Evolutionary conservation across 2,329 filamentous ascomycete species (phyloP), one percentile per base, ranked within the genome.

Genomic region (Claviceps citrina): DNA sequence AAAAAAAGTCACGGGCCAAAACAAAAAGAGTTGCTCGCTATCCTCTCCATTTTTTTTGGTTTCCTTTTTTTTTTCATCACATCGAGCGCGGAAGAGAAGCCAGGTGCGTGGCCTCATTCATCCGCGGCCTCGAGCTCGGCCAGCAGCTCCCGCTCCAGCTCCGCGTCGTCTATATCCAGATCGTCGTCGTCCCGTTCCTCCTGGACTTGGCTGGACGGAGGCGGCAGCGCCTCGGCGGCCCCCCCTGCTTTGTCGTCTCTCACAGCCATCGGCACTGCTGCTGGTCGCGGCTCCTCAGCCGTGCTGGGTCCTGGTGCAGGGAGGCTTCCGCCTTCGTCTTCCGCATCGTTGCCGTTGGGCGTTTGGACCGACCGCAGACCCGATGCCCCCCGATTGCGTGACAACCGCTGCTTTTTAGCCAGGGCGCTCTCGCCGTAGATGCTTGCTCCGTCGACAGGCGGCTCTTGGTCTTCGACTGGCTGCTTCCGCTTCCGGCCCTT

Each of bases 111-210:
- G n/a, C 33, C 12, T 50, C 41, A 54, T 20, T 50, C 54, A 26
- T 49, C 53, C 16, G 53, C 54, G 13, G 57, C 56, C 49, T 76
- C 72, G 46, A 78, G 61, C 46, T 73, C 76, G 1, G 73, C 74
- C 50, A 76, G 61, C 53, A 81, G 64, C 49, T 78, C 76, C 28
- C 73, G 70, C 55, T 78, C 78, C 37, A 79, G 57, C 49, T 78
- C 75, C 40, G 71, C 70, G 8, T 72, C 69, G 33, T 67, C 65
- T 38, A 64, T 58, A 31, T 65, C 65, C n/a, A 57, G n/a, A n/a
- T n/a, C 56, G 7, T 55, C 54, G 31, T 56, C 53, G n/a, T 55
- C 54, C 43, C 15, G 43, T 54, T 19, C 51, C 47, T 36, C n/a
- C n/a, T n/a, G n/a, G 50, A 48, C 34, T 56, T n/a, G n/a, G n/a